Evolutionary conservation across 2,329 filamentous ascomycete genomes (phyloP).

Genomic region (Rhinocladiella similis): DNA sequence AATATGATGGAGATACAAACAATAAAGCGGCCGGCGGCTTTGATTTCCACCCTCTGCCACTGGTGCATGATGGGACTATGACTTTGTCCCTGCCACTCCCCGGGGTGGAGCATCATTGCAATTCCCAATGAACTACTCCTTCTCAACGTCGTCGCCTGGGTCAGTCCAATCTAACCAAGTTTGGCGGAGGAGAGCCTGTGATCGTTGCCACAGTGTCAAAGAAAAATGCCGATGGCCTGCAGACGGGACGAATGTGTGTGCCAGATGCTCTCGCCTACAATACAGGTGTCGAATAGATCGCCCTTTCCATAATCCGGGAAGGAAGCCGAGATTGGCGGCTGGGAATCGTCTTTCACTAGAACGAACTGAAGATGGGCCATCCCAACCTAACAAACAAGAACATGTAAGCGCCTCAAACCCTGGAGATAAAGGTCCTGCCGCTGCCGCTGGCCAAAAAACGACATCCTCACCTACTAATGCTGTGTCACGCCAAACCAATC

Average conservation of each 20-base stretch:
- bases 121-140: too few relatives aligned
- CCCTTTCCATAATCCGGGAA: background rate
- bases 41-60: too few relatives aligned
- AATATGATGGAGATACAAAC: too few relatives aligned
- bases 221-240: constrained; percentile 6
- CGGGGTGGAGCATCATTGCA: too few relatives aligned
- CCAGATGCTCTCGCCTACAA: constrained; percentile 8
- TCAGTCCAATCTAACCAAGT: background rate
- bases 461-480: background rate
- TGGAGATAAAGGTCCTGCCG: background rate
- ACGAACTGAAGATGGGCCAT: background rate
- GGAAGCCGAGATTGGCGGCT: constrained; percentile 4
- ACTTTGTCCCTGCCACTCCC: too few relatives aligned
- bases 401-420: background rate
- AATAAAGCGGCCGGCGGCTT: too few relatives aligned
- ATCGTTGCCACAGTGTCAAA: constrained; percentile 9
- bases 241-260: background rate
- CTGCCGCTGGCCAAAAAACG: background rate
- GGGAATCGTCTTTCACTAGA: constrained; percentile 7
- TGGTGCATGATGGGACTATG: too few relatives aligned
- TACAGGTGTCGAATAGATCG: constrained; percentile 4
- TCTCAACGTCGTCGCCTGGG: too few relatives aligned
- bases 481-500: too few relatives aligned
- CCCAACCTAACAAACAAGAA: background rate
- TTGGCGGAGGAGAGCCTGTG: constrained; percentile 15